Base-by-base conservation (phyloP, 352 stramenopile genomes). In the Globisporangium lucens region DNA sequence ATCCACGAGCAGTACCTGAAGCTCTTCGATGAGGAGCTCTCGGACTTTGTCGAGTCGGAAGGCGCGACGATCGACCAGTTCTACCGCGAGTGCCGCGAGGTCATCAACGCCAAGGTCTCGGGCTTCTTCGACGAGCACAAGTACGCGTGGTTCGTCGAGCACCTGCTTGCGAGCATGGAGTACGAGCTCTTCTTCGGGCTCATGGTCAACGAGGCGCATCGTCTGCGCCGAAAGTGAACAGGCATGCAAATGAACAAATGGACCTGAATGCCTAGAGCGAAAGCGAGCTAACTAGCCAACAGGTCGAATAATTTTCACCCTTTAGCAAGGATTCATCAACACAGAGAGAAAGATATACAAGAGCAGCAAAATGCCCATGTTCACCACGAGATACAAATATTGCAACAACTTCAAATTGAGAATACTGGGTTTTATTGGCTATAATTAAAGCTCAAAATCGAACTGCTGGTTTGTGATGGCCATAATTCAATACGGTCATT, bases 181-280 rank as follows among this genome's bases (percentile, higher is more conserved):
- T 94, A 90, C 71, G 88, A 91, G 57, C 75, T 89, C 47, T 92
- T 94, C 59, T 90, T 90, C 72, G 79, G 80, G 0, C 82, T 94
- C 66, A 92, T 91, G 78, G 69, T 89, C 56, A 94, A 94, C 72
- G 82, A 94, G 63, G 80, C 84, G 15, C 78, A 83, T 43, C 80
- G 82, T n/a, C 72, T 85, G 46, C 77, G 76, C 56, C 79, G 80
- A 57, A 90, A 89, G 69, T 90, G 64, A 86, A 7, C 5, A 46
- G 33, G n/a, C 49, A 51, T 4, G 5, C 47, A 22, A 55, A 55
- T 27, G 0, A 46, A 4, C 24, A 13, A 20, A 33, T 10, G 13
- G 27, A 24, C 8, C 15, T 33, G 30, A 33, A 3, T 33, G 30
- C 3, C 20, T 12, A 56, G 20, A 3, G 7, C 38, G 41, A 24